These are phyloP conservation scores for Penicillium sp. DNA, from an alignment of 2,329 filamentous ascomycete genomes.

Conservation along the genomic window DNA sequence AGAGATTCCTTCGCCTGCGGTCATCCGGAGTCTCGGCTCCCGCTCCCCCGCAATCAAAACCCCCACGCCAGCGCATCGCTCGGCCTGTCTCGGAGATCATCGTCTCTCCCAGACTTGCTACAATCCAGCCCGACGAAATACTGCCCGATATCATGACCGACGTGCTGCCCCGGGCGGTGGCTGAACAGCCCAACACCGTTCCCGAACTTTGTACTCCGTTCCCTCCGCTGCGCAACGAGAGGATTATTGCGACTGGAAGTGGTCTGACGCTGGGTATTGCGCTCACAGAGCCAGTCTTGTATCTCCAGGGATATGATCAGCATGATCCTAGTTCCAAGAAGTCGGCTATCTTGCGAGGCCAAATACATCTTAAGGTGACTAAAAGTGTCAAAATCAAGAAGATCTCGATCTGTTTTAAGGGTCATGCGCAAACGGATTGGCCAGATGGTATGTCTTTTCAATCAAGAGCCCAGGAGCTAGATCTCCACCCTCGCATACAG, in stretches of 20 bases:
- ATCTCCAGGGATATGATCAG: slow-evolving; percentile 51
- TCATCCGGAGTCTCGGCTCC: slow-evolving; percentile 30
- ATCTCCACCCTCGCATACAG: not conserved
- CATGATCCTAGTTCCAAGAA: slow-evolving; percentile 58
- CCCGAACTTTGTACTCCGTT: slow-evolving; percentile 32
- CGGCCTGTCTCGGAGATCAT: slow-evolving; percentile 40
- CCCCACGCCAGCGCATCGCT: slow-evolving; percentile 29
- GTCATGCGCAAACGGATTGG: slow-evolving; percentile 89
- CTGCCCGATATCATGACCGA: slow-evolving; percentile 13
- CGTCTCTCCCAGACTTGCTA: slow-evolving; percentile 34
- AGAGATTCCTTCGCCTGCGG: slow-evolving; percentile 47
- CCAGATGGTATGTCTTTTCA: slow-evolving; percentile 66
- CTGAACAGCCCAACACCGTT: slow-evolving; percentile 20
- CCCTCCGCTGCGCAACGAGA: slow-evolving; percentile 45
- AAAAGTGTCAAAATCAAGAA: slow-evolving; percentile 94
- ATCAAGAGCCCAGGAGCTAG: not conserved
- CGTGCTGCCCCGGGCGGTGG: slow-evolving; percentile 20
- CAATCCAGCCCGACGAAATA: slow-evolving; percentile 18
- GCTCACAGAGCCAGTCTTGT: slow-evolving; percentile 51
- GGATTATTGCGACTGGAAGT: slow-evolving; percentile 50
- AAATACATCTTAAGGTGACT: slow-evolving; percentile 75
- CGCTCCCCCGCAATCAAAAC: slow-evolving; percentile 23
- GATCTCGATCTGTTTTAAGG: slow-evolving; percentile 81
- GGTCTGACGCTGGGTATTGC: slow-evolving; percentile 49
- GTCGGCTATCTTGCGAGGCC: slow-evolving; percentile 83